These are phyloP conservation scores for Seiridium unicorne DNA, from an alignment of 2,329 filamentous ascomycete species.

Conservation along the genomic window DNA sequence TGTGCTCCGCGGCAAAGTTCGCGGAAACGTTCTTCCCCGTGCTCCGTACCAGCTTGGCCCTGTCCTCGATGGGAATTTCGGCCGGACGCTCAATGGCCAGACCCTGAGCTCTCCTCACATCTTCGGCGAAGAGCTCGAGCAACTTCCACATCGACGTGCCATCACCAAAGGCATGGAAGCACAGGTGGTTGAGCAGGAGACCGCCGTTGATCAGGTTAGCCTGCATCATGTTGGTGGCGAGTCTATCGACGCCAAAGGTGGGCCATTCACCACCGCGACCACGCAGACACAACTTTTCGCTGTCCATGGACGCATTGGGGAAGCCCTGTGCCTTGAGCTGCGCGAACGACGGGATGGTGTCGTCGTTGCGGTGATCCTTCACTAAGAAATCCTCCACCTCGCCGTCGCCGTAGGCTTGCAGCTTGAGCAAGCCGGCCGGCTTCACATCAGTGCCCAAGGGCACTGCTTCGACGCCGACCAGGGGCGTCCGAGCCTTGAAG, in stretches of 20 bases:
- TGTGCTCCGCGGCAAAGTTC: constrained; percentile 26
- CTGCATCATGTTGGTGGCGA: constrained; percentile 18
- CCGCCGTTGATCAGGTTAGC: constrained; percentile 29
- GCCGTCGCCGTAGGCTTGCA: not conserved
- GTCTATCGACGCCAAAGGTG: constrained; percentile 10
- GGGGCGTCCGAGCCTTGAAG: constrained; percentile 7
- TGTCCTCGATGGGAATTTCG: not conserved
- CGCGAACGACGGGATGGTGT: constrained; percentile 13
- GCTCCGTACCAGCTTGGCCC: not conserved
- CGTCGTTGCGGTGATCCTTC: constrained; percentile 2
- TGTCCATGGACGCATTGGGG: constrained; percentile 20
- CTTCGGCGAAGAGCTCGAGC: constrained; percentile 33
- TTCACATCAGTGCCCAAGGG: not conserved
- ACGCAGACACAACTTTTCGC: constrained; percentile 21
- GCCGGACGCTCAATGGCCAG: constrained; percentile 6
- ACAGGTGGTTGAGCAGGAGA: constrained; percentile 22
- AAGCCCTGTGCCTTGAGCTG: constrained; percentile 25
- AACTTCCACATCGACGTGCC: constrained; percentile 29
- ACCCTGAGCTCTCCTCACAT: constrained; percentile 29
- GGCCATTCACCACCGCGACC: constrained; percentile 3
- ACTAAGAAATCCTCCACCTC: constrained; percentile 9
- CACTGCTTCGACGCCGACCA: constrained; percentile 7
- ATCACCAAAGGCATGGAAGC: constrained; percentile 33
- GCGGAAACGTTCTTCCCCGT: constrained; percentile 1
- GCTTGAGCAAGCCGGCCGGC: constrained; percentile 2